Base-by-base conservation (phyloP, 306 rosid species). In the Pueraria montana region DNA sequence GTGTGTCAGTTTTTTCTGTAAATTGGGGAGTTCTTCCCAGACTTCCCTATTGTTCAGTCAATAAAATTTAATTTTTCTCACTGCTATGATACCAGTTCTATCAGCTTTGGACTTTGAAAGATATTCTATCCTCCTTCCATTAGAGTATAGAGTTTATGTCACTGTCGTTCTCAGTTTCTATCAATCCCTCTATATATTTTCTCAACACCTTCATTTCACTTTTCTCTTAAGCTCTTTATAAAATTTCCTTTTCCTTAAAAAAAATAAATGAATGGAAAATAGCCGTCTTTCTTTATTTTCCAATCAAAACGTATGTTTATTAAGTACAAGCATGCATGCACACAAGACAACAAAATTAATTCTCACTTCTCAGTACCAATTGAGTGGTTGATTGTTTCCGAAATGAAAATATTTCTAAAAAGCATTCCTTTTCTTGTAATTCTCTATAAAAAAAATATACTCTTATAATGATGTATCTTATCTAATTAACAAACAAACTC, bases 341-440 rank as follows among this genome's bases (percentile, higher is more conserved):
- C 26, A 26, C 18, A 74, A 64, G 69, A 52, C 30, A 36, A 46
- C 43, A 64, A 64, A 56, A 40, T 24, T 74, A 65, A 65, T 26
- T 75, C 34, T 82, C 59, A n/a, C 56, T n/a, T 6, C 68, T 62
- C 18, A 62, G 11, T 32, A 71, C 26, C 43, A 69, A 58, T 56
- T 66, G 72, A 55, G 55, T 53, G 72, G 67, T 30, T n/a, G 9
- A 20, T 52, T 68, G 45, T 76, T 67, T 76, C 77, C 36, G 45
- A 75, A 21, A 68, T 16, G 6, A 20, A 76, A 75, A 74, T 38
- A 38, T 38, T 38, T 38, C 43, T 38, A 36, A 43, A 34, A 71
- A 34, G 8, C 27, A 58, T 49, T 48, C 69, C 68, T 38, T 77
- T 50, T 36, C 42, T 21, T 9, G 80, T 62, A 62, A 49, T 49